Evolutionary conservation across 495 filamentous ascomycete species (phyloP).

Genomic region (Acidiella bohemica): DNA sequence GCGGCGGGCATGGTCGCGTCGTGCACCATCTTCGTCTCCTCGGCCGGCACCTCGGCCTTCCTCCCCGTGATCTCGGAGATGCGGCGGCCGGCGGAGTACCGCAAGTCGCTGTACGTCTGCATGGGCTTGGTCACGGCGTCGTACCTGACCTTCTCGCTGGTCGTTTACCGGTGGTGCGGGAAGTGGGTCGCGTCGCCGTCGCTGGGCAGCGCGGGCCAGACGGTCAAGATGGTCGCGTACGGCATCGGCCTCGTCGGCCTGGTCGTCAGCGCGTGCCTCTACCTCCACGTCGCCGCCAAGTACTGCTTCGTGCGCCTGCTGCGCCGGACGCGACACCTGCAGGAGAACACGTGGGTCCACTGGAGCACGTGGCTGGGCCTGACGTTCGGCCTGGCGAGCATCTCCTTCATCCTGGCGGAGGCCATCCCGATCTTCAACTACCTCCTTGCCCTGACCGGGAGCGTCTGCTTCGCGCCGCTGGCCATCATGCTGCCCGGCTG

Average conservation of each 20-base stretch:
- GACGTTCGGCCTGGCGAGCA: conserved; percentile 17
- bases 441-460: conserved; percentile 24
- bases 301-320: conserved; percentile 30
- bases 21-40: conserved; percentile 14
- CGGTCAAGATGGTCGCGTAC: conserved; percentile 34
- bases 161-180: conserved; percentile 57
- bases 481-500: conserved; percentile 32
- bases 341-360: conserved; percentile 24
- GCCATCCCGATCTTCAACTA: conserved; percentile 31
- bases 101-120: conserved; percentile 18
- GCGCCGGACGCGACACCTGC: conserved; percentile 26
- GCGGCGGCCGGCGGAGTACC: conserved; percentile 16
- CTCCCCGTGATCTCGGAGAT: conserved; percentile 19
- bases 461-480: conserved; percentile 23
- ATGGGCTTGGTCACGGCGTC: conserved; percentile 21
- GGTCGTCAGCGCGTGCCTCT: conserved; percentile 46
- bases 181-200: conserved; percentile 28
- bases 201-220: conserved; percentile 26
- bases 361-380: conserved; percentile 27
- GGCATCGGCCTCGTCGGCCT: conserved; percentile 51
- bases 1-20: conserved; percentile 29
- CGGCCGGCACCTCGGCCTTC: conserved; percentile 20
- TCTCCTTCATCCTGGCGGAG: conserved; percentile 26
- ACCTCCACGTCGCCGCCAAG: conserved; percentile 25
- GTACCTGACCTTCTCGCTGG: conserved; percentile 41